These are phyloP conservation scores for Eucalyptus lansdowneana DNA, from an alignment of 345 rosid species.

Conservation along the genomic window DNA sequence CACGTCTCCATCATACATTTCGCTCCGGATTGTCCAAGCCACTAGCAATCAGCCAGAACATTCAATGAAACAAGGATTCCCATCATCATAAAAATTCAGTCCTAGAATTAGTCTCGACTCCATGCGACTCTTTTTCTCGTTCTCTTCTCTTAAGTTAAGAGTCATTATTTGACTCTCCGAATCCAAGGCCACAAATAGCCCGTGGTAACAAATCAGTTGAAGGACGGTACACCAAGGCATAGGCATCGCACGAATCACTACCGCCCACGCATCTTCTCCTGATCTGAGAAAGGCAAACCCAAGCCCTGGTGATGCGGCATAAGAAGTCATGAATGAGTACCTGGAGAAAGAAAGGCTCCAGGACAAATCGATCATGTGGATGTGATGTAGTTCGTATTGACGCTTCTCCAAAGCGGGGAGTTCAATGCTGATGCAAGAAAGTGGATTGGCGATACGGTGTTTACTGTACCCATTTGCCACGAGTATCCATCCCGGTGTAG, in stretches of 20 bases:
- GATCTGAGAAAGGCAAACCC: neutral
- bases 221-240: neutral
- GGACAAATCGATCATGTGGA: neutral
- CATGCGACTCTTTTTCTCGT: neutral
- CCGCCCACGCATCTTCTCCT: neutral
- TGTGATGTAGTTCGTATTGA: neutral
- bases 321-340: neutral
- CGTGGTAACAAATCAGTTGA: neutral
- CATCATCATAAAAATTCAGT: neutral
- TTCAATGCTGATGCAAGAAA: neutral
- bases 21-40: neutral
- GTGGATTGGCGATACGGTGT: neutral
- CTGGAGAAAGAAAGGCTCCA: neutral
- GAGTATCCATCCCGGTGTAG: neutral
- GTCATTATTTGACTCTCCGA: neutral
- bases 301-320: neutral
- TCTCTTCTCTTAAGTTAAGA: no score
- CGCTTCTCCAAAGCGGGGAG: neutral
- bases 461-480: neutral
- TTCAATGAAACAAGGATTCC: neutral
- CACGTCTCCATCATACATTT: neutral
- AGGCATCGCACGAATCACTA: fast-evolving
- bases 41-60: neutral
- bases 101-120: neutral
- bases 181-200: neutral